Evolutionary conservation across 768 basidiomycete genomes (phyloP).

Genomic region (Pleurotus pulmonarius): DNA sequence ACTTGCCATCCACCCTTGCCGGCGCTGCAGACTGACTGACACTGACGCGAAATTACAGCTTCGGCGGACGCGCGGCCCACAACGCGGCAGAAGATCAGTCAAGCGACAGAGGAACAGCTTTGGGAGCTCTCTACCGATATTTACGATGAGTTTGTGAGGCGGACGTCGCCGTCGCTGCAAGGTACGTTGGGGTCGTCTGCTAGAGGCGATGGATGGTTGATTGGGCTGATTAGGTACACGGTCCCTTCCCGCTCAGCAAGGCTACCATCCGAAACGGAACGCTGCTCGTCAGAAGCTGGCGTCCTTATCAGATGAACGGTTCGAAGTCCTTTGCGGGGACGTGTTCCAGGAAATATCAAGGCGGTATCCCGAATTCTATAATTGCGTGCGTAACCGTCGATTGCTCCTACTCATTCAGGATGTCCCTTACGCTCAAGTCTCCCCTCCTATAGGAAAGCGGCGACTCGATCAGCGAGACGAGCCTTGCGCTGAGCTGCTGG

Average conservation of each 20-base stretch:
- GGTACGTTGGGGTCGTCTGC: too few species aligned
- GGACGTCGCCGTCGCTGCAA: too few species aligned
- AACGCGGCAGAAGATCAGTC: neutral
- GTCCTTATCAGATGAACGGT: neutral
- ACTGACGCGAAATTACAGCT: neutral
- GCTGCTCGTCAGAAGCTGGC: constrained; percentile 27
- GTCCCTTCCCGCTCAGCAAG: neutral
- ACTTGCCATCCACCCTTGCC: neutral
- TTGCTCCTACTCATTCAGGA: too few species aligned
- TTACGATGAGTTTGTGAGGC: neutral
- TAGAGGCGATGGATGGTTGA: too few species aligned
- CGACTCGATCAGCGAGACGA: neutral
- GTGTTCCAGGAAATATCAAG: constrained; percentile 70
- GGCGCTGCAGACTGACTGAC: neutral
- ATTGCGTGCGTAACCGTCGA: neutral
- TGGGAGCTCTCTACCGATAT: constrained; percentile 1
- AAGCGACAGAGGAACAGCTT: neutral
- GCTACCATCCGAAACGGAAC: constrained; percentile 80
- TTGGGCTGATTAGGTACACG: too few species aligned
- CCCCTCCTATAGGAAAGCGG: too few species aligned
- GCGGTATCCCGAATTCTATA: constrained; percentile 72
- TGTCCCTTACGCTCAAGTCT: too few species aligned
- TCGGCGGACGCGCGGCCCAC: neutral
- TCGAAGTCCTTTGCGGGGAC: constrained; percentile 51
- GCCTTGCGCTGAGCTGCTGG: constrained; percentile 3